Conservation (phyloP, 2,329 filamentous ascomycete genomes). For the Aspergillus japonicus region DNA sequence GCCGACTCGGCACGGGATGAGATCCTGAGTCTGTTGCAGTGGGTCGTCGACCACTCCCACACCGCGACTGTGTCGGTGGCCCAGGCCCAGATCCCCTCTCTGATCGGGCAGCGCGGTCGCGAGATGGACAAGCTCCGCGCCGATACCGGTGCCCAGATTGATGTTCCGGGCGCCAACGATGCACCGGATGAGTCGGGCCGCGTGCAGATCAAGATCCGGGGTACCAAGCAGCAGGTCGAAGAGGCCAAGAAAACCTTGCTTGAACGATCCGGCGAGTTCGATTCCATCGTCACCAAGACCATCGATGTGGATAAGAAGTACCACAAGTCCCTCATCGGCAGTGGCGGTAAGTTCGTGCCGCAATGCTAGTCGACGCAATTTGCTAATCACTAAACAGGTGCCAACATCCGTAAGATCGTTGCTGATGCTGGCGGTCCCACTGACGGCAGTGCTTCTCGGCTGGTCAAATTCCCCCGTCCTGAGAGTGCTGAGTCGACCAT, state of each 20-base stretch:
- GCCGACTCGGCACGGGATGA: constrained; percentile 91
- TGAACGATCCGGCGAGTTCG: constrained; percentile 81
- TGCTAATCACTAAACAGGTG: constrained; percentile 53
- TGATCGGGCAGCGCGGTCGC: constrained; percentile 87
- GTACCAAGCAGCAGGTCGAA: constrained; percentile 85
- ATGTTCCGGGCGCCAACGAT: constrained; percentile 80
- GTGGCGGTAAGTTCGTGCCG: constrained; percentile 65
- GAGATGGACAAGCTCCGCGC: constrained; percentile 89
- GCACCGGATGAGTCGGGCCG: constrained; percentile 62
- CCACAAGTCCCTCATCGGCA: constrained; percentile 81
- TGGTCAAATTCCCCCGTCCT: constrained; percentile 91
- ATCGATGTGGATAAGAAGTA: constrained; percentile 93
- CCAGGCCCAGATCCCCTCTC: constrained; percentile 85
- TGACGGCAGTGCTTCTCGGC: constrained; percentile 79
- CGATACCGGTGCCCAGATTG: constrained; percentile 81
- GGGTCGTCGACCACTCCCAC: constrained; percentile 82
- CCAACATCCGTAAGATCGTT: constrained; percentile 83
- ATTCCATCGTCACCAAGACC: constrained; percentile 80
- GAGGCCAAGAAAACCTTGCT: constrained; percentile 88
- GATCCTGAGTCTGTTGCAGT: constrained; percentile 83
- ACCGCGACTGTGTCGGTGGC: constrained; percentile 79
- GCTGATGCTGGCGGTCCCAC: constrained; percentile 84
- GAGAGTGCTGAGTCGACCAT: constrained; percentile 80
- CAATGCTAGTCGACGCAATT: constrained; percentile 37
- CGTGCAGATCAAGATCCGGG: constrained; percentile 88